Conservation (phyloP, 495 filamentous ascomycete genomes). For the Trichoderma orchidacearum region DNA sequence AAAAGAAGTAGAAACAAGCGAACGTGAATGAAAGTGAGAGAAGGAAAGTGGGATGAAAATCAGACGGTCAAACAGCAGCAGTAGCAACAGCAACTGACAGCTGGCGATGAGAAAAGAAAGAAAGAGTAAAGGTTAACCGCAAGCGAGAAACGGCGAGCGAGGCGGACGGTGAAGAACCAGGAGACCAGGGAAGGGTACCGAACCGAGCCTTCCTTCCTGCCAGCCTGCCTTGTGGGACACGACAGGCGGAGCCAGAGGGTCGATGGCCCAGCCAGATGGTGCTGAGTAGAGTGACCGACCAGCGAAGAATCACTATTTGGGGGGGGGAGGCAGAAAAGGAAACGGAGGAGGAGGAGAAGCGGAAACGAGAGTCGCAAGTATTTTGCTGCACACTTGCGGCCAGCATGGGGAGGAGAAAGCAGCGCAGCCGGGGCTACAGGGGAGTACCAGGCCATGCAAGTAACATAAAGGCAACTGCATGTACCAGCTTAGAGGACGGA, state of each 20-base stretch:
- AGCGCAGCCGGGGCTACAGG: no score
- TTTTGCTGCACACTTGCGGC: no score
- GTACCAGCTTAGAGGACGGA: no score
- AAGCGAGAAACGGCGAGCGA: neutral
- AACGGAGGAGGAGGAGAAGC: neutral
- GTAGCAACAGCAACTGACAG: neutral
- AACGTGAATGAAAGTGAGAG: neutral
- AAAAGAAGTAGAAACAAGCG: neutral
- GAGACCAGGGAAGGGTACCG: neutral
- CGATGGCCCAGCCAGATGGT: neutral
- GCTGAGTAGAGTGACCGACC: neutral
- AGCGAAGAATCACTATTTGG: neutral
- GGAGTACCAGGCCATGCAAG: no score
- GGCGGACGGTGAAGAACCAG: neutral
- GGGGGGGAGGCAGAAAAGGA: neutral
- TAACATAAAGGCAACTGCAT: no score
- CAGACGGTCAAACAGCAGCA: neutral
- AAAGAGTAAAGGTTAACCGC: conserved; percentile 1
- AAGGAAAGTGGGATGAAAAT: neutral
- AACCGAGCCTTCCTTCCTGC: neutral
- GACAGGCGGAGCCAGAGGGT: no score
- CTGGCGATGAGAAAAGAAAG: neutral
- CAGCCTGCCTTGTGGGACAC: neutral
- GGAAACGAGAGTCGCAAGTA: no score
- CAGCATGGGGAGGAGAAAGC: no score